Evolutionary conservation across 345 rosid species (phyloP).

Genomic region (Schrenkiella parvula): DNA sequence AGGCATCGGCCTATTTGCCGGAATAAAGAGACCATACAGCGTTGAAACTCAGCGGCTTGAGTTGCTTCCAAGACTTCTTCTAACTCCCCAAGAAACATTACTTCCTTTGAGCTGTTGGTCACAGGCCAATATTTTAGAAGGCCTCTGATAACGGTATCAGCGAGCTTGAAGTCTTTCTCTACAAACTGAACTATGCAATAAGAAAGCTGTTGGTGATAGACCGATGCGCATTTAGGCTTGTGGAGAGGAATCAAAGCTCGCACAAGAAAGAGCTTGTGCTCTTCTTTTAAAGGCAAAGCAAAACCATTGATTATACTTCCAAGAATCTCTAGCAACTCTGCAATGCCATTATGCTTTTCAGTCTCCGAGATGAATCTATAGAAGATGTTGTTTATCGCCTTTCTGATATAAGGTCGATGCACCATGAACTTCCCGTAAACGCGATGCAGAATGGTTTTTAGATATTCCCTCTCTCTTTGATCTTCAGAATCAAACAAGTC

Average conservation of each 20-base stretch:
- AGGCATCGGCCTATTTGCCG: constrained; percentile 67
- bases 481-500: constrained; percentile 87
- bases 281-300: constrained; percentile 82
- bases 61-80: constrained; percentile 93
- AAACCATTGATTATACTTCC: constrained; percentile 92
- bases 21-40: constrained; percentile 82
- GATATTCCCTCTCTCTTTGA: constrained; percentile 75
- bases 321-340: constrained; percentile 72
- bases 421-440: constrained; percentile 89
- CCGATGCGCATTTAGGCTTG: constrained; percentile 67
- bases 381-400: constrained; percentile 75
- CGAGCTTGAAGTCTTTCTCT: constrained; percentile 84
- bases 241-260: constrained; percentile 85
- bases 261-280: constrained; percentile 86
- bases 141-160: constrained; percentile 76
- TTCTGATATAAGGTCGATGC: constrained; percentile 80
- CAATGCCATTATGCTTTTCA: constrained; percentile 83
- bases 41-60: constrained; percentile 79
- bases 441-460: constrained; percentile 74
- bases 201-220: constrained; percentile 78
- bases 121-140: constrained; percentile 82
- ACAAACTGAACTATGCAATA: constrained; percentile 85
- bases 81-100: constrained; percentile 76
- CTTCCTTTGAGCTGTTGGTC: constrained; percentile 87
- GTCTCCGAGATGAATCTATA: constrained; percentile 78